These are phyloP conservation scores for Closterium sp. DNA, from an alignment of 139 green algal genomes.

Conservation along the genomic window DNA sequence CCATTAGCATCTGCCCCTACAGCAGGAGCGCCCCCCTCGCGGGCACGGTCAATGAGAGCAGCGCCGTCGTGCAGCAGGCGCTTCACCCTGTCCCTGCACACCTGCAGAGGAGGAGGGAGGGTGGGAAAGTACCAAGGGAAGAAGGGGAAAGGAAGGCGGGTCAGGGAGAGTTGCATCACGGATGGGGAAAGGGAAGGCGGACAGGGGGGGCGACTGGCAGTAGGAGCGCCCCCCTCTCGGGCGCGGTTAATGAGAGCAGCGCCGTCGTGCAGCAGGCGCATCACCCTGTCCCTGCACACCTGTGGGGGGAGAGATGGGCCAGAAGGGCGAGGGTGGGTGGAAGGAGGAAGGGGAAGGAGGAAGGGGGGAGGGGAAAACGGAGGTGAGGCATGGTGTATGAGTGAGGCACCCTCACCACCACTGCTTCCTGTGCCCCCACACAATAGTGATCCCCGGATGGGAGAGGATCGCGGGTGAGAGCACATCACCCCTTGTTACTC, in stretches of 20 bases:
- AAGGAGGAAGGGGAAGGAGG: not conserved
- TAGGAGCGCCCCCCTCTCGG: too few species aligned
- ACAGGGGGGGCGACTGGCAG: not conserved
- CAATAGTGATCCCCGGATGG: too few species aligned
- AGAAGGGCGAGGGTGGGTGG: not conserved
- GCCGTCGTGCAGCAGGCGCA: conserved; percentile 24
- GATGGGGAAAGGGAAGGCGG: not conserved
- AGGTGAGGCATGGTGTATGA: not conserved
- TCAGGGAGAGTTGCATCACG: too few species aligned
- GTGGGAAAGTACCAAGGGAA: too few species aligned
- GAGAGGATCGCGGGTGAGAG: too few species aligned
- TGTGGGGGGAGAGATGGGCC: not conserved
- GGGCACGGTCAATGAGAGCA: not conserved
- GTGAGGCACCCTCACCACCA: too few species aligned
- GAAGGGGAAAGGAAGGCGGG: not conserved
- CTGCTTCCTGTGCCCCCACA: too few species aligned
- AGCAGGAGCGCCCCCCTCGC: not conserved
- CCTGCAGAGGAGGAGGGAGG: not conserved
- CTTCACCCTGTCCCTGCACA: conserved; percentile 11
- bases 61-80: conserved; percentile 22
- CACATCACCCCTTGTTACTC: too few species aligned
- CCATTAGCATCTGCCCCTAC: not conserved
- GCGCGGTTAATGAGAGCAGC: not conserved
- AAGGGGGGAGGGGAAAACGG: not conserved
- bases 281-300: conserved; percentile 1